Base-by-base conservation (phyloP, 495 filamentous ascomycete species). In the Aspergillus asperescens region DNA sequence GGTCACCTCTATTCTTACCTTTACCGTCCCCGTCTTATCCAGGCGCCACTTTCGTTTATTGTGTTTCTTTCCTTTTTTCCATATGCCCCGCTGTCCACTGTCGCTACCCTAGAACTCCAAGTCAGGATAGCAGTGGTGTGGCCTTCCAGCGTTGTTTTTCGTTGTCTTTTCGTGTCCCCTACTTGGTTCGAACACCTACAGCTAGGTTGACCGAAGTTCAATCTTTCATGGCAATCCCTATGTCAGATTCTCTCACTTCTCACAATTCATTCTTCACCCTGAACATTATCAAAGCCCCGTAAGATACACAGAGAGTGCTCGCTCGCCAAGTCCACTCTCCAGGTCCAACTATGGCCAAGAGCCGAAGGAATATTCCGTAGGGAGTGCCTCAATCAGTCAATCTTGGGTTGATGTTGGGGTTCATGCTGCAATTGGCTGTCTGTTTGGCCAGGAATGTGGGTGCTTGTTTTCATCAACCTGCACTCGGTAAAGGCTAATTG, bases 1-100 rank as follows among this genome's bases (percentile, higher is more conserved):
- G 38, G 46, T 55, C 43, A 24, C 38, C 7, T 12, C 18, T 37
- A 44, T 46, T 47, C 50, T 53, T 50, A 45, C 22, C 16, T 54
- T 25, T 16, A 4, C 42, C 34, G 16, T 35, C 24, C n/a, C 22
- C 35, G 15, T 19, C 19, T 15, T 49, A 9, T 46, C 41, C 44
- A 19, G 9, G 35, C 20, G 3, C n/a, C 7, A 15, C 50, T 50
- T 49, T 40, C 34, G 54, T 31, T 20, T 12, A 34, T 47, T 10
- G 43, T 25, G 12, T 38, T 12, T 52, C 22, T 48, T 20, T 16
- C 23, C 15, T 40, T 15, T 35, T 40, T 20, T 24, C 4, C 27
- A 18, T 44, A 43, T 29, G 34, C 28, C 16, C 24, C 50, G 32
- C 20, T 32, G 27, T 23, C 29, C 18, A 28, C 25, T 7, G 27